Base-by-base conservation (phyloP, 2,329 filamentous ascomycete species). In the Penicillium freii region DNA sequence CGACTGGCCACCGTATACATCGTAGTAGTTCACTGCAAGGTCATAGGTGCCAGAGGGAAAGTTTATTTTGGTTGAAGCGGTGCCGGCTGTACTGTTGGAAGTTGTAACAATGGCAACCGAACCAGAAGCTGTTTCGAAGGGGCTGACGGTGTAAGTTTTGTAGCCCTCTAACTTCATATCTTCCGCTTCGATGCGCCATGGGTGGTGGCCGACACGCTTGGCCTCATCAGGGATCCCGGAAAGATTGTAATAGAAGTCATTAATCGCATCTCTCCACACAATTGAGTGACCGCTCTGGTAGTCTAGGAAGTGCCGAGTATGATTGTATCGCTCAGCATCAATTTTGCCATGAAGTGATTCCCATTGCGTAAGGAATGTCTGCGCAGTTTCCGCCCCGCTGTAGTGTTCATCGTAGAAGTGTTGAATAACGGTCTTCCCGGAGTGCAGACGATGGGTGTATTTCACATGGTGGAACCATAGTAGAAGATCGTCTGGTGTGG, bases 401-500 rank as follows among this genome's bases (percentile, higher is more conserved):
- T 87, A 86, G 59, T 87, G 85, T 0, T 84, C 83, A 59, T 87
- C 81, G 65, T 87, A 87, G 69, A 87, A 86, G 65, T 87, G 83
- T 65, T 87, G 85, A 51, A 87, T 87, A 3, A 90, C 85, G 0
- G 87, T 88, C 71, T 87, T 83, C 11, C 86, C 85, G 0, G 81
- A 84, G 10, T 85, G 78, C 1, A 90, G 79, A 7, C 69, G 71
- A 39, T 88, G 82, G 0, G 84, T 88, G 68, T 88, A 91, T 4
- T 82, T 81, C 0, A 90, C 85, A 66, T 91, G 88, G 69, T 90
- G 88, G 73, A 90, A 90, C 87, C 87, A 91, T 2, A 90, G 76
- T 2, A 90, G 71, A 1, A 90, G 75, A 23, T 90, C 78, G 59
- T 90, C 87, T 0, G 87, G 87, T 0, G 87, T 90, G 0, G 83